phyloP scores from a whole-genome alignment of 768 basidiomycete genomes.

The Erythrobasidium yunnanense region DNA sequence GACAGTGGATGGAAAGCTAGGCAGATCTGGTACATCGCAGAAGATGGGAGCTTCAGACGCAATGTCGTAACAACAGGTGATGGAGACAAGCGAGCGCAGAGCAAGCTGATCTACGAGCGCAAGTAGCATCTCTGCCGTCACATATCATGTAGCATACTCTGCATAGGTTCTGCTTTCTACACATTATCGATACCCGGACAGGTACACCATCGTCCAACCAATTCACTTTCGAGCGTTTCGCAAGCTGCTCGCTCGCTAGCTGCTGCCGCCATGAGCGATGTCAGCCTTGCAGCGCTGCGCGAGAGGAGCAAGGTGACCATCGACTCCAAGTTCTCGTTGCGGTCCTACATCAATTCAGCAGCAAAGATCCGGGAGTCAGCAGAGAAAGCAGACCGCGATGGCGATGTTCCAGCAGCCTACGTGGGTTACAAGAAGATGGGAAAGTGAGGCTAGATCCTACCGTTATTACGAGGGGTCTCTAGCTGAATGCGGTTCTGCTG shows the following conservation, averaged over 20 bases:
- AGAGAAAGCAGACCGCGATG: neutral
- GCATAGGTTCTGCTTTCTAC: neutral
- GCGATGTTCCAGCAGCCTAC: conserved; percentile 19
- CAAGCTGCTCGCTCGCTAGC: too few species aligned
- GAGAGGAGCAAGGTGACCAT: neutral
- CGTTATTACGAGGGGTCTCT: too few species aligned
- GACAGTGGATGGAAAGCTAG: conserved; percentile 3
- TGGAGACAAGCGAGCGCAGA: neutral
- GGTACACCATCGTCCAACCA: too few species aligned
- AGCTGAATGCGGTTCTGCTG: too few species aligned
- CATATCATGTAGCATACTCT: neutral
- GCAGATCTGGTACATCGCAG: neutral
- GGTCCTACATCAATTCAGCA: neutral
- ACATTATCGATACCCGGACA: too few species aligned
- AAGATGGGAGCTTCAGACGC: neutral
- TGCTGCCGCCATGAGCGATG: neutral
- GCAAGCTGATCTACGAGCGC: neutral
- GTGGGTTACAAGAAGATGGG: conserved; percentile 23
- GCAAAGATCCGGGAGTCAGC: conserved; percentile 11
- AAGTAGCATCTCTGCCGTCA: neutral
- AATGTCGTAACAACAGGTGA: neutral
- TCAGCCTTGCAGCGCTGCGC: neutral
- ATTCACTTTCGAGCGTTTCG: too few species aligned
- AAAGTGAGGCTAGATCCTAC: conserved; percentile 25
- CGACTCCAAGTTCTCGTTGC: neutral